A percentile compares a stretch with the other conserved stretches of the same genome.
These are phyloP conservation scores for Epichloe scottii DNA, from an alignment of 2,329 filamentous ascomycete species.

Conservation along the genomic window DNA sequence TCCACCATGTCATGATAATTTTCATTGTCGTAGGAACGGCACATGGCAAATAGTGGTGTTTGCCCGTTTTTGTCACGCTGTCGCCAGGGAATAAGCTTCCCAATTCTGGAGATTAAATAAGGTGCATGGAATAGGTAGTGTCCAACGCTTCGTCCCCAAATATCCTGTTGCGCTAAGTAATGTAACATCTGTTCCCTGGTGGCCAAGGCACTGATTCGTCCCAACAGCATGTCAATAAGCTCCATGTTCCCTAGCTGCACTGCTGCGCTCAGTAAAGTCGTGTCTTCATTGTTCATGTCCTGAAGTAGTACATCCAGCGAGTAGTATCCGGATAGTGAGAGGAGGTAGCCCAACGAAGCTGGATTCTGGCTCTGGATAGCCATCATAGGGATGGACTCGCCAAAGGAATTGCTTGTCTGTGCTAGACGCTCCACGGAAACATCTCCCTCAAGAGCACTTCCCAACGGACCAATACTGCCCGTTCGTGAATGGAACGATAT, in stretches of 20 bases:
- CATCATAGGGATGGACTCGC: constrained; percentile 85
- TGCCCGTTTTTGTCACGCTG: constrained; percentile 93
- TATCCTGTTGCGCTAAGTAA: constrained; percentile 69
- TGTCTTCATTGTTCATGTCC: constrained; percentile 81
- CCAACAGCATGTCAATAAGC: constrained; percentile 62
- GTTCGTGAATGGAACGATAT: constrained; percentile 72
- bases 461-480: constrained; percentile 61
- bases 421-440: constrained; percentile 69
- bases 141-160: constrained; percentile 76
- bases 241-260: constrained; percentile 71
- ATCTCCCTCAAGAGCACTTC: constrained; percentile 69
- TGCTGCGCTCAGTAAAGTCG: constrained; percentile 78
- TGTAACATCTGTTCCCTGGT: constrained; percentile 42
- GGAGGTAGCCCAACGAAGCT: constrained; percentile 63
- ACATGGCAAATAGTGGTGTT: constrained; percentile 92
- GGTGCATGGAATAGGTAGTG: constrained; percentile 95
- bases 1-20: constrained; percentile 83
- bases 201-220: constrained; percentile 50
- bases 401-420: constrained; percentile 55
- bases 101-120: constrained; percentile 63
- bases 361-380: constrained; percentile 61
- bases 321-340: constrained; percentile 67
- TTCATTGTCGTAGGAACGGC: constrained; percentile 86
- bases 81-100: constrained; percentile 70
- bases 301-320: constrained; percentile 57